Evolutionary conservation across 257 asterid genomes (phyloP).

Genomic region (Solanum chmielewskii): DNA sequence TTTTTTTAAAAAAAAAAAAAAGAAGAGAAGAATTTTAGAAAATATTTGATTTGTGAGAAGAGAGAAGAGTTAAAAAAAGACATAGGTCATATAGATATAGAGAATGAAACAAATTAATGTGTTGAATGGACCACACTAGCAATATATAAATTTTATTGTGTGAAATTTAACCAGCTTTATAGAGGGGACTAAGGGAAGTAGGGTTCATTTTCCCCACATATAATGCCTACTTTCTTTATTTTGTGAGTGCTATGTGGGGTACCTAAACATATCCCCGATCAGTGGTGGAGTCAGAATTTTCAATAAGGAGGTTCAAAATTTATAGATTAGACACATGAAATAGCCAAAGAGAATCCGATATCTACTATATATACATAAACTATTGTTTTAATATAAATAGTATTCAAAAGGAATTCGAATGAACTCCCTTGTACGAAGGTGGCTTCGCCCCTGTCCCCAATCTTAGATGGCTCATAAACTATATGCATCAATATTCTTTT

Average conservation of each 20-base stretch:
- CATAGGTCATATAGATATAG: not conserved
- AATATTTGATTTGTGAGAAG: not conserved
- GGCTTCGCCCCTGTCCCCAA: not conserved
- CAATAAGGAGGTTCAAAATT: no score
- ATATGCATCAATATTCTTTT: not conserved
- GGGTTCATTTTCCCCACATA: conserved; percentile 37
- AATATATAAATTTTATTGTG: not conserved
- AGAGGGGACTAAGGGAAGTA: conserved; percentile 20
- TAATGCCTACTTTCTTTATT: conserved; percentile 20
- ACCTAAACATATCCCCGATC: not conserved
- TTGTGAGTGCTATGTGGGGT: conserved; percentile 44
- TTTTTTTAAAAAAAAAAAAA: not conserved
- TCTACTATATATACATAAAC: no score
- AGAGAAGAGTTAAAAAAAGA: not conserved
- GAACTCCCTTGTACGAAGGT: no score
- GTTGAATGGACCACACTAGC: conserved; percentile 41
- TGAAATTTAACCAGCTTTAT: conserved; percentile 15
- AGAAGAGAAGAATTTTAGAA: not conserved
- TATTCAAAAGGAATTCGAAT: no score
- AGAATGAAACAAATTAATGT: not conserved
- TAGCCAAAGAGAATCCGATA: rapidly evolving
- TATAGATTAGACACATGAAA: no score
- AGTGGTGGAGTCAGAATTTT: rapidly evolving
- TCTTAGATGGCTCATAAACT: not conserved
- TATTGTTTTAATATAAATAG: no score